A percentile compares a stretch with the other conserved stretches of the same genome.
Conservation (phyloP, 2,329 filamentous ascomycete species). For the Aspergillus sp. region DNA sequence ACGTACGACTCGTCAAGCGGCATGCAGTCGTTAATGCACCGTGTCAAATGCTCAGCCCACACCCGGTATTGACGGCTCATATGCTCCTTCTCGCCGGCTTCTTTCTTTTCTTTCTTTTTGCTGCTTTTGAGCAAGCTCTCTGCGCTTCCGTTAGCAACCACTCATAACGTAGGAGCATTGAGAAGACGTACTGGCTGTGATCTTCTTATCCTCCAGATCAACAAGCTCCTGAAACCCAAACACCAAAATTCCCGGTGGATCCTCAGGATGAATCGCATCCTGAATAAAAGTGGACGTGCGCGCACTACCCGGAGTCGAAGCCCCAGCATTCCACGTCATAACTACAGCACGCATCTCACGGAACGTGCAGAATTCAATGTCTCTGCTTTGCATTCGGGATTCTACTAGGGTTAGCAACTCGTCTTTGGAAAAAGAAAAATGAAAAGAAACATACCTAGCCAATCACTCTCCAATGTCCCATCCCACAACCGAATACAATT, state of each 20-base stretch:
- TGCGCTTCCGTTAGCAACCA: slow-evolving; percentile 29
- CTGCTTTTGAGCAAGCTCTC: slow-evolving; percentile 73
- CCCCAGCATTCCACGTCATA: slow-evolving; percentile 95
- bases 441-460: slow-evolving; percentile 54
- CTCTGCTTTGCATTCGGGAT: slow-evolving; percentile 73
- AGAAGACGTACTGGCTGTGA: slow-evolving; percentile 68
- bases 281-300: slow-evolving; percentile 74
- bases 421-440: no score
- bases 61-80: slow-evolving; percentile 98
- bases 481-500: slow-evolving; percentile 84
- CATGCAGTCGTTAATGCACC: slow-evolving; percentile 76
- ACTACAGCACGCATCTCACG: slow-evolving; percentile 71
- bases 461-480: slow-evolving; percentile 85
- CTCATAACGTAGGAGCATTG: background rate
- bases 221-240: slow-evolving; percentile 99
- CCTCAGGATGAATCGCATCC: slow-evolving; percentile 67
- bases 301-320: slow-evolving; percentile 81
- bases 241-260: slow-evolving; percentile 79
- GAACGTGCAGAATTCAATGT: slow-evolving; percentile 78
- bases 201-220: slow-evolving; percentile 92
- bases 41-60: slow-evolving; percentile 84
- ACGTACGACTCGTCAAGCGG: slow-evolving; percentile 70
- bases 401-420: slow-evolving; percentile 44
- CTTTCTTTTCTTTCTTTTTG: slow-evolving; percentile 85
- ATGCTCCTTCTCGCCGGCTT: slow-evolving; percentile 67